phyloP scores from a whole-genome alignment of 768 basidiomycete species.

The Boletus rubroflammeus region DNA sequence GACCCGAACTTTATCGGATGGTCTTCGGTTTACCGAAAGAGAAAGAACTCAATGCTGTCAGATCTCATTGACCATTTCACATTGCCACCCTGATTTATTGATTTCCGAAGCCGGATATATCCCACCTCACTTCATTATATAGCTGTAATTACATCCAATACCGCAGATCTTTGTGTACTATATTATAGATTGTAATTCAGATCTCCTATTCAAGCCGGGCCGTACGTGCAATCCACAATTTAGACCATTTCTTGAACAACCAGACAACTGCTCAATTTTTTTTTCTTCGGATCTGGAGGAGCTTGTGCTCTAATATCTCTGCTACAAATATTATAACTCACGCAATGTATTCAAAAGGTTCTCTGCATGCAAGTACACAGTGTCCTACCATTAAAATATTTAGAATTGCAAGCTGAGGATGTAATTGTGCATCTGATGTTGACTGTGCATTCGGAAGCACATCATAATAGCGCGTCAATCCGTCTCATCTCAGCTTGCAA shows the following conservation, averaged over 20 bases:
- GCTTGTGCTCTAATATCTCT: too few relatives aligned
- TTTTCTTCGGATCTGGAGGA: too few relatives aligned
- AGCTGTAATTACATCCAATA: slow-evolving; percentile 5
- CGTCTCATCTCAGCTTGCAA: too few relatives aligned
- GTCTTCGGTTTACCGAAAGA: slow-evolving; percentile 18
- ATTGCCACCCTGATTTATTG: not conserved
- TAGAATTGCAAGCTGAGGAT: not conserved
- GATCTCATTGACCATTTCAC: slow-evolving; percentile 3
- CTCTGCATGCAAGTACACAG: too few relatives aligned
- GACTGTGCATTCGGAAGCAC: not conserved
- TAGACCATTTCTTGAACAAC: not conserved
- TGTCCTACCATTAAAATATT: not conserved
- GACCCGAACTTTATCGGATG: slow-evolving; percentile 72
- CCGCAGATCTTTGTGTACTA: not conserved
- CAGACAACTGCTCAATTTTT: too few relatives aligned
- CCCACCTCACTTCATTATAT: slow-evolving; percentile 2
- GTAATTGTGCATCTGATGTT: not conserved
- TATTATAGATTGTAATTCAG: not conserved
- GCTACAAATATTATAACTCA: too few relatives aligned
- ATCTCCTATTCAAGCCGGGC: not conserved
- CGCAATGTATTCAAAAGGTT: too few relatives aligned
- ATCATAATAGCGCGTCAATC: not conserved
- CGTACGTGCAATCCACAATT: too few relatives aligned
- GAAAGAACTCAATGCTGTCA: not conserved
- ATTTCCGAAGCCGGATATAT: not conserved